phyloP scores from a whole-genome alignment of 345 rosid genomes.

The Cardamine chenopodiifolia region DNA sequence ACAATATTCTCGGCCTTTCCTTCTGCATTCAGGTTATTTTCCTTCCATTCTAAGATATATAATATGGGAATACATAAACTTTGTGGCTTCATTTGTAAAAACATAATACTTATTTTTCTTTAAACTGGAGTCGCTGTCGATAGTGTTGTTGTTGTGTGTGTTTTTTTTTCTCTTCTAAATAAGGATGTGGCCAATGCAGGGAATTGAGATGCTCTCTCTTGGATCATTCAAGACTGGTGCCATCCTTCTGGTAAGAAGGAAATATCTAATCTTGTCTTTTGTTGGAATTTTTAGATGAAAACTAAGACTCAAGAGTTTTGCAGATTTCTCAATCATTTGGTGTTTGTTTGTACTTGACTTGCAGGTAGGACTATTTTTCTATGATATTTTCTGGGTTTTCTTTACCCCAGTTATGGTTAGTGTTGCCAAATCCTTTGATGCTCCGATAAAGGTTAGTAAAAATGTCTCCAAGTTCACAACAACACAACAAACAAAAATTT shows the following conservation, averaged over 20 bases:
- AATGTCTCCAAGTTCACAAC: neutral
- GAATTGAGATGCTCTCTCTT: constrained; percentile 99
- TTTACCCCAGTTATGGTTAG: constrained; percentile 99
- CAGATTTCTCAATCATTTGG: constrained; percentile 8
- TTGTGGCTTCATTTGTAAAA: neutral
- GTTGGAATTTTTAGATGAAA: neutral
- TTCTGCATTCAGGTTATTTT: constrained; percentile 96
- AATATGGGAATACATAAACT: neutral
- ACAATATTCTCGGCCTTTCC: constrained; percentile 89
- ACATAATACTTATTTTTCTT: neutral
- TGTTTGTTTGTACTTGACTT: constrained; percentile 25
- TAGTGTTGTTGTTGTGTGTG: constrained; percentile 10
- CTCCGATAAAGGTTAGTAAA: constrained; percentile 91
- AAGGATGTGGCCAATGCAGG: constrained; percentile 48
- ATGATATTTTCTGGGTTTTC: constrained; percentile 99
- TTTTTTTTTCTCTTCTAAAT: neutral
- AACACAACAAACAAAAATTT: neutral
- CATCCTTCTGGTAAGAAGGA: constrained; percentile 76
- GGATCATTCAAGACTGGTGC: constrained; percentile 98
- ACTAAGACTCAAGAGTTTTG: neutral
- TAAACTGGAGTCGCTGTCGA: neutral
- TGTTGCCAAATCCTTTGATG: constrained; percentile 98
- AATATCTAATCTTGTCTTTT: neutral
- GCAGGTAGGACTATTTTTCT: constrained; percentile 95
- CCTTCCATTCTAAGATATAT: constrained; percentile 7